These are phyloP conservation scores for Zygoascus hellenicus DNA, from an alignment of 1,139 yeast genomes.

Conservation along the genomic window DNA sequence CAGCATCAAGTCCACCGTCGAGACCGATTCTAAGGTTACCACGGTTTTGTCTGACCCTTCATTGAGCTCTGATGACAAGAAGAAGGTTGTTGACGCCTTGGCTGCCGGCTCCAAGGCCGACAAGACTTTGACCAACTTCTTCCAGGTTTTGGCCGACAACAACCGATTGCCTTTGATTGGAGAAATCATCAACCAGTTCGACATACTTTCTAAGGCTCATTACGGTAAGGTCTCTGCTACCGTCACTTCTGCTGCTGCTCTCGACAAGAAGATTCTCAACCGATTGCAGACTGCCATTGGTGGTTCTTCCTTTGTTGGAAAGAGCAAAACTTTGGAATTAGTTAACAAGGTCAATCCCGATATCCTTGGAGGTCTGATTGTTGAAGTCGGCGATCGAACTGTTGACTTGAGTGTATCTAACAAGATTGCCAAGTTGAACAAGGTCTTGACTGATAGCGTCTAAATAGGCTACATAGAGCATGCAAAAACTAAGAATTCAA, in stretches of 20 bases:
- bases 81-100: constrained; percentile 57
- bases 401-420: constrained; percentile 86
- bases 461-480: constrained; percentile 33
- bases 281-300: constrained; percentile 77
- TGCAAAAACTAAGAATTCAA: constrained; percentile 2
- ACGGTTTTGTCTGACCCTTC: constrained; percentile 77
- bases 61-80: constrained; percentile 69
- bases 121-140: constrained; percentile 71
- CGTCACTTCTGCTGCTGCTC: constrained; percentile 78
- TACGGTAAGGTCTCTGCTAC: constrained; percentile 91
- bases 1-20: constrained; percentile 51
- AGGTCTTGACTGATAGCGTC: constrained; percentile 77
- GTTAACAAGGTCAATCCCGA: constrained; percentile 81
- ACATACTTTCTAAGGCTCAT: constrained; percentile 77
- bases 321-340: constrained; percentile 79
- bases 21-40: constrained; percentile 57
- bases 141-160: constrained; percentile 85
- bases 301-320: constrained; percentile 75
- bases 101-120: constrained; percentile 55
- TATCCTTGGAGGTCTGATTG: constrained; percentile 91
- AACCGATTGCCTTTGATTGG: constrained; percentile 76
- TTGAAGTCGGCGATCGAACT: constrained; percentile 95
- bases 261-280: constrained; percentile 74
- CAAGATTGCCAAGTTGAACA: constrained; percentile 84
- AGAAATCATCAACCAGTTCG: constrained; percentile 64